Evolutionary conservation across 2,329 filamentous ascomycete species (phyloP), one percentile per base, ranked within the genome.

Genomic region (Rhinocladiella similis): DNA sequence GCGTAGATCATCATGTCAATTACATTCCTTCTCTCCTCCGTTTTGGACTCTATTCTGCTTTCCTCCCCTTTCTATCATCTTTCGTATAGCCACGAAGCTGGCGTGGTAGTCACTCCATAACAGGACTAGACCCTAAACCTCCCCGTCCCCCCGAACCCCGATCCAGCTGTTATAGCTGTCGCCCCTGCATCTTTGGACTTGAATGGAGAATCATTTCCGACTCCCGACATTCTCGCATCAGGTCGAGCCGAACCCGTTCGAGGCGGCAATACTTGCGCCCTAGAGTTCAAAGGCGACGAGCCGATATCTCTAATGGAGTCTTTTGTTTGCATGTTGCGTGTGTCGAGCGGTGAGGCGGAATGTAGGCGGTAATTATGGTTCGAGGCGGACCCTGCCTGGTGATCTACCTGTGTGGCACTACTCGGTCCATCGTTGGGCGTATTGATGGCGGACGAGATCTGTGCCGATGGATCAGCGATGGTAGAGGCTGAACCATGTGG

Each of bases 401-500:
- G 27, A 38, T 64, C 61, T 64, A 57, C 39, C 66, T 69, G 27
- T 63, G 68, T 45, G 68, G 72, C 41, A 69, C 65, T 67, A 72
- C 74, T 55, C 42, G 75, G 72, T n/a, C 63, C 65, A 39, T 72
- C 72, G 41, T 73, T 72, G 5, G 75, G 75, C 3, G 75, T 77
- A 55, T 77, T 75, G 47, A 73, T 70, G 5, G 73, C 68, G 1
- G 74, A 77, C 5, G 75, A 77, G 51, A 72, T 70, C 27, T 70
- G 72, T 14, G 71, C 70, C 9, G 74, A 75, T 20, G 67, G 66
- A 53, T 78, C 76, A 3, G 73, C 70, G 39, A 78, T 76, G 3
- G 76, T 78, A 7, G 75, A 77, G 19, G 74, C 76, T 3, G 76
- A 78, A 19, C 75, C 76, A 56, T 74, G 72, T 5, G 74, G 71